Conservation (phyloP, 1,284 basidiomycete genomes). For the Trichosporon sp. region DNA sequence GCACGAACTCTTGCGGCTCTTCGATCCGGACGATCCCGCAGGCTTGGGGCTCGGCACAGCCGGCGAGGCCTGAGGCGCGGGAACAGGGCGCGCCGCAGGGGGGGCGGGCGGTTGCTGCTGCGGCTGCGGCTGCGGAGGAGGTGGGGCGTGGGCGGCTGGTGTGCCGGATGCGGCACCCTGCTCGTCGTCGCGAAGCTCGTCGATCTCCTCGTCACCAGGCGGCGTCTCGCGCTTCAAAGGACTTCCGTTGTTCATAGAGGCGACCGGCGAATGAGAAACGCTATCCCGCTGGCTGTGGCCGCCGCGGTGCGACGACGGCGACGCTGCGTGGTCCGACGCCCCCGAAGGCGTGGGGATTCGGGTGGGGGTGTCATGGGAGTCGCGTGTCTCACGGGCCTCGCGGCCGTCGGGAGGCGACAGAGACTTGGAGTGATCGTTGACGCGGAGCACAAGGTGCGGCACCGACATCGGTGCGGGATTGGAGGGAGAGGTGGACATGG, state of each 20-base stretch:
- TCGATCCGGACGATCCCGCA: slow-evolving; percentile 26
- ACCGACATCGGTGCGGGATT: slow-evolving; percentile 28
- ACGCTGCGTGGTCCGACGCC: slow-evolving; percentile 15
- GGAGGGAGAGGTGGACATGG: slow-evolving; percentile 28
- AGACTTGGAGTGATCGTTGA: slow-evolving; percentile 24
- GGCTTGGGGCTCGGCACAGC: slow-evolving; percentile 33
- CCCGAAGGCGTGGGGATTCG: slow-evolving; percentile 13
- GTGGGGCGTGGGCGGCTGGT: background rate
- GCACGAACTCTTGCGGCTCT: slow-evolving; percentile 46
- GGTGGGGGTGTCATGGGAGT: slow-evolving; percentile 18
- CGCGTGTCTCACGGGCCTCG: slow-evolving; percentile 4
- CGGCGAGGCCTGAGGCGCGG: slow-evolving; percentile 13
- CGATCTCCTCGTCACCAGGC: slow-evolving; percentile 33
- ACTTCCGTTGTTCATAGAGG: slow-evolving; percentile 11
- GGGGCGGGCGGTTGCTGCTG: background rate
- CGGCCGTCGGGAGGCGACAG: slow-evolving; percentile 15
- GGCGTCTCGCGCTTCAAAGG: slow-evolving; percentile 23
- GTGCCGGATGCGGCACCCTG: slow-evolving; percentile 19
- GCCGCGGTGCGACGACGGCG: slow-evolving; percentile 11
- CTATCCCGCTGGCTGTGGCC: slow-evolving; percentile 17
- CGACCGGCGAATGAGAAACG: slow-evolving; percentile 11
- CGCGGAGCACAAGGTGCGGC: slow-evolving; percentile 29
- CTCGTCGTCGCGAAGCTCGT: slow-evolving; percentile 37
- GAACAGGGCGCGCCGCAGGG: slow-evolving; percentile 12
- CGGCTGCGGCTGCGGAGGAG: slow-evolving; percentile 20